Percentiles rank a stretch among this genome's conserved stretches.
Conservation (phyloP, 805 yeast genomes). For the Candida ficus region DNA sequence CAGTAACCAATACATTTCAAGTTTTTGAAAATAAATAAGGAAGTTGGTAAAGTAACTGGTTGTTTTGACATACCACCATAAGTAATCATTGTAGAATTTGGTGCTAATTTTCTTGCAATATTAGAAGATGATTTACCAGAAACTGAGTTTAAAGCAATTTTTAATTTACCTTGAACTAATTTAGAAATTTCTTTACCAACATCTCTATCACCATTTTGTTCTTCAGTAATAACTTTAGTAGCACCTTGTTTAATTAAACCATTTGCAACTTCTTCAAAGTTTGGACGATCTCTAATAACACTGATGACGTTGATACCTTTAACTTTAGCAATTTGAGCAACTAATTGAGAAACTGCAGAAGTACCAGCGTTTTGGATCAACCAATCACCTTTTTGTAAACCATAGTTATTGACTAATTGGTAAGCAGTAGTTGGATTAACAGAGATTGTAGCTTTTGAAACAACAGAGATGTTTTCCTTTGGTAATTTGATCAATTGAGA, state of each 20-base stretch:
- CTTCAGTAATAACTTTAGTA: slow-evolving; percentile 81
- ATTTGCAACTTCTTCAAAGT: slow-evolving; percentile 55
- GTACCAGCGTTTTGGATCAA: slow-evolving; percentile 95
- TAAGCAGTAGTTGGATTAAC: slow-evolving; percentile 94
- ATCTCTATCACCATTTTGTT: slow-evolving; percentile 65
- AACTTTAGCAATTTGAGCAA: slow-evolving; percentile 77
- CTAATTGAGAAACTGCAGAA: slow-evolving; percentile 90
- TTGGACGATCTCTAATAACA: slow-evolving; percentile 81
- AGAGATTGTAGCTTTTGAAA: slow-evolving; percentile 80
- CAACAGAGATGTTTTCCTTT: slow-evolving; percentile 38
- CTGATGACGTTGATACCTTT: slow-evolving; percentile 80
- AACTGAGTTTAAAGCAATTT: slow-evolving; percentile 84
- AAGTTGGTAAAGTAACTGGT: slow-evolving; percentile 89
- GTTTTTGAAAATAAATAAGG: slow-evolving; percentile 85
- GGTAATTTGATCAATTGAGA: slow-evolving; percentile 50
- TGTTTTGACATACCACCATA: slow-evolving; percentile 98
- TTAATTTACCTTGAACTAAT: slow-evolving; percentile 50
- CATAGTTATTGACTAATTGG: slow-evolving; percentile 72
- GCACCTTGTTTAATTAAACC: slow-evolving; percentile 71
- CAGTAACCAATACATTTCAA: slow-evolving; percentile 86
- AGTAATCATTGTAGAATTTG: slow-evolving; percentile 74
- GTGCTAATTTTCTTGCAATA: slow-evolving; percentile 74
- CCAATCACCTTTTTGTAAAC: slow-evolving; percentile 58
- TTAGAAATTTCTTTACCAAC: slow-evolving; percentile 56
- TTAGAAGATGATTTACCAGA: slow-evolving; percentile 86